Evolutionary conservation across 768 basidiomycete genomes (phyloP).

Genomic region (Lactifluus piperatus): DNA sequence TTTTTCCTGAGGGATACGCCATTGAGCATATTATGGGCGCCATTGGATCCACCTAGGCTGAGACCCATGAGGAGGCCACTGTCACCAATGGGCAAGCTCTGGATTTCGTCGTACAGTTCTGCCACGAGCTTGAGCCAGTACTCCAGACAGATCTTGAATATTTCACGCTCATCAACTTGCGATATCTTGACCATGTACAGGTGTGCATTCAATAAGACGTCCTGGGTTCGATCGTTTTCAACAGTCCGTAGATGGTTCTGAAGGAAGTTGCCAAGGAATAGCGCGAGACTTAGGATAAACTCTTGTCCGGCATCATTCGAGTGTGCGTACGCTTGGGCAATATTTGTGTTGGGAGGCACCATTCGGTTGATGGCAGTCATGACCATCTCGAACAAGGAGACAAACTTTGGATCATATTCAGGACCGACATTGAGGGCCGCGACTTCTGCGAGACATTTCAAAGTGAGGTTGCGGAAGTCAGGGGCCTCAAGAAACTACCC

Average conservation of each 20-base stretch:
- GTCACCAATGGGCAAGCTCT: conserved; percentile 81
- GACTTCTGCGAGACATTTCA: conserved; percentile 96
- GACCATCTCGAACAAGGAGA: conserved; percentile 94
- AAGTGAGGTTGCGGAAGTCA: conserved; percentile 93
- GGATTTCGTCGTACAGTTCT: conserved; percentile 95
- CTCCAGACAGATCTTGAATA: conserved; percentile 98
- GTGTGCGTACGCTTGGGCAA: conserved; percentile 83
- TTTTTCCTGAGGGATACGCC: conserved; percentile 84
- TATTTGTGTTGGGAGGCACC: conserved; percentile 93
- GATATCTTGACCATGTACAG: conserved; percentile 98
- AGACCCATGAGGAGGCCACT: conserved; percentile 83
- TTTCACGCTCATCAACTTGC: conserved; percentile 95
- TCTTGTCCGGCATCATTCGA: conserved; percentile 92
- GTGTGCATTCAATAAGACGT: conserved; percentile 92
- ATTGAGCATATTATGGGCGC: conserved; percentile 58
- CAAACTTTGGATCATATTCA: conserved; percentile 97
- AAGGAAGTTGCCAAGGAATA: conserved; percentile 97
- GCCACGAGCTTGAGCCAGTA: conserved; percentile 96
- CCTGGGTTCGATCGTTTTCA: conserved; percentile 83
- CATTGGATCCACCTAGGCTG: conserved; percentile 63
- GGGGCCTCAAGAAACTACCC: conserved; percentile 91
- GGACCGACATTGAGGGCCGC: conserved; percentile 89
- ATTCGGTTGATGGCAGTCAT: conserved; percentile 97
- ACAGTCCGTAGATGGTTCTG: conserved; percentile 90
- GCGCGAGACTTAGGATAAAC: conserved; percentile 90